Evolutionary conservation across 2,329 filamentous ascomycete species (phyloP), one percentile per base, ranked within the genome.

Genomic region (Apiospora malaysiana): DNA sequence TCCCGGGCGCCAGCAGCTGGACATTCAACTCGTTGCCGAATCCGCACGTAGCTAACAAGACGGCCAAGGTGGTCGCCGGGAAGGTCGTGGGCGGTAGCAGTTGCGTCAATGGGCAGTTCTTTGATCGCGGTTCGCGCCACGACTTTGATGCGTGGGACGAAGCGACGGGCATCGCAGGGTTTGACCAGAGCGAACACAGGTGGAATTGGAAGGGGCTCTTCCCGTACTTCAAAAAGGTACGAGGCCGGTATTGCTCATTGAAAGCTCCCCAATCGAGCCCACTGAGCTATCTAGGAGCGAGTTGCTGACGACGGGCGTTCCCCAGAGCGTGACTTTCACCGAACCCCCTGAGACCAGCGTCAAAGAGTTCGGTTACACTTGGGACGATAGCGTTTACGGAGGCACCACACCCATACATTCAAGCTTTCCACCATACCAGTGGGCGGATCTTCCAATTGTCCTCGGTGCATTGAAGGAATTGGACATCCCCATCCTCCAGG

Each of bases 171-270:
- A 42, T 51, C 27, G 27, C 14, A 2, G 27, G 18, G 45, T 68
- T 68, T 40, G 66, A 68, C 18, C 18, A 25, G 27, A 51, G 45
- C 46, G 27, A 68, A 18, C 45, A 68, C 27, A 42, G 32, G 4
- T 83, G 82, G 82, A 76, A 79, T 56, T 83, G 81, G 79, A 72
- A 78, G 14, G 78, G 76, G 32, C 74, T 83, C 42, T 74, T 80
- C 6, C 80, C 81, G 6, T 80, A 77, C 70, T 82, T 82, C 70
- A 77, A 78, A 68, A 83, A 83, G 76, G 79, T 77, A 69, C 8
- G 40, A 16, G 14, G 45, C 21, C 10, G 66, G 43, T 23, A 27
- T 51, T 27, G 12, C n/a, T 66, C 16, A 18, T 37, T 37, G 59
- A 69, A 9, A 66, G 40, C 42, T 7, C 21, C 51, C 25, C 2